Base-by-base conservation (phyloP, 2,329 filamentous ascomycete genomes). In the Simplicillium sp. region DNA sequence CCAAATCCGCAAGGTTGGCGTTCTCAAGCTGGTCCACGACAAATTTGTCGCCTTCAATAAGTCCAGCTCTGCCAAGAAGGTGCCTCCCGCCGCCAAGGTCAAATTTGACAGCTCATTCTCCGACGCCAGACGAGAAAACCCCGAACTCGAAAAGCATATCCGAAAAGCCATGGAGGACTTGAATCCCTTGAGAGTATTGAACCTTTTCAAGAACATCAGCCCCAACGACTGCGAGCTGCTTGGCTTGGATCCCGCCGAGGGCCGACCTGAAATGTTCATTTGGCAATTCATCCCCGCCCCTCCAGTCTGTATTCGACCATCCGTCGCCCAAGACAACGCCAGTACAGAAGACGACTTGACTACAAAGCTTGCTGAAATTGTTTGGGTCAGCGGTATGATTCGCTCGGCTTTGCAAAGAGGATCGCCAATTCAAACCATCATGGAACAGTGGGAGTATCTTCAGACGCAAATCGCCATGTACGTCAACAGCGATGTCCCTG, bases 391-490 rank as follows among this genome's bases (percentile, higher is more conserved):
- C 55, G 84, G 84, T 41, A 78, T 94, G 51, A 87, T 98, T 47
- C 81, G 84, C 38, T 84, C 86, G 16, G 87, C 87, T 0, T 62
- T 97, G 13, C 74, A 83, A 45, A 88, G 87, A 50, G 90, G 90
- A 9, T 85, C 89, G 12, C 80, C 87, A 0, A 75, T 98, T 2
- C 78, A 84, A 49, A 94, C 87, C 1, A 85, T 97, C 42, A 94
- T 97, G 81, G 92, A 98, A 58, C 88, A 95, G 53, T 98, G 92
- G 92, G 92, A 98, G 56, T 97, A 90, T 54, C 68, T 98, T 45
- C 90, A 97, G 56, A 74, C 95, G 8, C 89, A 97, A 55, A 85
- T 97, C 45, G 92, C 90, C 45, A 88, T 97, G 73, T 97, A 98
- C 59, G 90, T 98, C 60, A 97, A 98, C 66, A 95, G 89, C 48